phyloP scores from a whole-genome alignment of 306 rosid genomes.

The Castanea mollissima region DNA sequence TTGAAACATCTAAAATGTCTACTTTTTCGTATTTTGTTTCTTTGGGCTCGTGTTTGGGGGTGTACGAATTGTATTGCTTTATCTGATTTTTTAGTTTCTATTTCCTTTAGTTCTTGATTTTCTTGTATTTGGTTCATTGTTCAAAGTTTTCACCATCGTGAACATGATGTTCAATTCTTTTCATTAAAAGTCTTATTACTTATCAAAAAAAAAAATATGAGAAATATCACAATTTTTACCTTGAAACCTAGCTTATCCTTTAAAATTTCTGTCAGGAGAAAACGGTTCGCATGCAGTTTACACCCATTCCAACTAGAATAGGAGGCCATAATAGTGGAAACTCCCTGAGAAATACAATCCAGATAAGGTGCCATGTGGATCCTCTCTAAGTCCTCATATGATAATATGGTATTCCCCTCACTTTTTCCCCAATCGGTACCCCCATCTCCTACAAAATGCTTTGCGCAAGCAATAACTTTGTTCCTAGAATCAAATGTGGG shows the following conservation, averaged over 20 bases:
- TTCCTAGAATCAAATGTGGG: conserved; percentile 46
- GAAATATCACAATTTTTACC: conserved; percentile 38
- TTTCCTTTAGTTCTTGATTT: too few relatives aligned
- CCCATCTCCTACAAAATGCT: conserved; percentile 96
- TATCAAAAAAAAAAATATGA: not conserved
- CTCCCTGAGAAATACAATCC: conserved; percentile 83
- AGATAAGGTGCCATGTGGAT: conserved; percentile 82
- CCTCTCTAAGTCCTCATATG: conserved; percentile 75
- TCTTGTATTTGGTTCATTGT: too few relatives aligned
- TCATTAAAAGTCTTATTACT: too few relatives aligned
- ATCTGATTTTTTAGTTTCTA: too few relatives aligned
- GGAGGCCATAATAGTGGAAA: conserved; percentile 86
- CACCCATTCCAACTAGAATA: conserved; percentile 88
- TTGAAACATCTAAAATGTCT: too few relatives aligned
- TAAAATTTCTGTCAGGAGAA: conserved; percentile 69
- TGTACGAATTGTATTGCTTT: too few relatives aligned
- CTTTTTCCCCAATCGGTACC: conserved; percentile 78
- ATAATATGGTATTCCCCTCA: conserved; percentile 66
- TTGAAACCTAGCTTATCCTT: conserved; percentile 78
- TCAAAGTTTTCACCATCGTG: too few relatives aligned
- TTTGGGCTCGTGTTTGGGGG: too few relatives aligned
- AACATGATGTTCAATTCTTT: too few relatives aligned
- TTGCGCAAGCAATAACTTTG: conserved; percentile 79
- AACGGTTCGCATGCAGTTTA: conserved; percentile 54
- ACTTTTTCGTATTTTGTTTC: too few relatives aligned